Base-by-base conservation (phyloP, 345 rosid genomes). In the Bretschneidera sinensis region DNA sequence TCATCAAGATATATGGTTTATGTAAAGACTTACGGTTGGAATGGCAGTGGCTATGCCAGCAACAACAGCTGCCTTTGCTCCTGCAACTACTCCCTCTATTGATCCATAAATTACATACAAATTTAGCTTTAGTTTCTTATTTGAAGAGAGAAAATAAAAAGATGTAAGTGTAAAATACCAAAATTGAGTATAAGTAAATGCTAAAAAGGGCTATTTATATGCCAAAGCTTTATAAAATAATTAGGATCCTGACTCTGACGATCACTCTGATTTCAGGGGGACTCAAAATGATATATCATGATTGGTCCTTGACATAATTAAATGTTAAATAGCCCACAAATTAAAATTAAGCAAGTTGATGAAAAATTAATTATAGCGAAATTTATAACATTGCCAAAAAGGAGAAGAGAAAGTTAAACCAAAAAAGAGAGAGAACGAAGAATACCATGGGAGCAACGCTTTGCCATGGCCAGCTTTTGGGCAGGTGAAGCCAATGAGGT, bases 31-130 rank as follows among this genome's bases (percentile, higher is more conserved):
- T 81, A 83, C 96, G 17, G 98, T 87, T 10, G 98, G 95, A 68
- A 89, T 74, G 34, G 98, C 95, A 57, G 86, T 74, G 31, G 81
- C 95, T 47, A 88, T 71, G 57, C 75, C 71, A 21, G 87, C 88
- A 19, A 84, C 72, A 56, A 77, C 71, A 54, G 98, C 98, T 25
- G 96, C 98, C 62, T 87, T 89, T 4, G 91, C 91, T 77, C 96
- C 95, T 18, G 95, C 96, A 61, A 74, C 51, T 18, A 81, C 98
- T 43, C 98, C 95, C 76, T 88, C 92, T 88, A 78, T 57, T 58
- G 62, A 63, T 31, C 57, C 73, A 66, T 4, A 23, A 54, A 39
- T 4, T 1, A n/a, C n/a, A n/a, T n/a, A n/a, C n/a, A n/a, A n/a
- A n/a, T n/a, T n/a, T n/a, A n/a, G n/a, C n/a, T n/a, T n/a, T n/a